Base-by-base conservation (phyloP, 2,329 filamentous ascomycete genomes). In the Lasiodiplodia theobromae region DNA sequence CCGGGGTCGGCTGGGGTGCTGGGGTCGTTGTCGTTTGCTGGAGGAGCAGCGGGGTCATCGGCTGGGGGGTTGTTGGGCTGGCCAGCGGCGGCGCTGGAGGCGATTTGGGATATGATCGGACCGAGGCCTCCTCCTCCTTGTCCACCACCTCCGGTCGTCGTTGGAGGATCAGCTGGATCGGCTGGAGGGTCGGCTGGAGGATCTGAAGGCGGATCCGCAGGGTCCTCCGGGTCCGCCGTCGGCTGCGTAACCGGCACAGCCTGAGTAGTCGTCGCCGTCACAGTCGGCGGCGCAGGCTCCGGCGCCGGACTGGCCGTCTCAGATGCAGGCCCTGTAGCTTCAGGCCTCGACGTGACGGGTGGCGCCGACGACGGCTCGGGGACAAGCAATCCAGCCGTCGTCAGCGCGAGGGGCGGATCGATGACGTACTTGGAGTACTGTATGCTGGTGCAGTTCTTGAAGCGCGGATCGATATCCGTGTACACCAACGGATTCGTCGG, bases 371-470 rank as follows among this genome's bases (percentile, higher is more conserved):
- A 16, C 31, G 28, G n/a, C 14, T 21, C 18, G 1, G 56, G 54
- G 1, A 37, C 16, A 8, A 66, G 47, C 2, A 14, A 4, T 2
- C 28, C n/a, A 1, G 65, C 65, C 1, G 34, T 37, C n/a, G 38
- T 57, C 14, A 67, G 44, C 4, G 53, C 16, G 4, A 47, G 23
- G 25, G 65, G 65, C n/a, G 65, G 65, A 14, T 67, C 65, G 25
- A 58, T 31, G 38, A 67, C 65, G 28, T n/a, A 47, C 7, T 58
- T 57, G 18, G 25, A 28, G 28, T 44, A 67, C 3, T 10, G 10
- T 0, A 67, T 23, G 2, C 7, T 23, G 1, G 65, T 57, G 44
- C 65, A 67, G 31, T 67, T 67, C 5, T 23, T 28, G 44, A 67
- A 60, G 14, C 40, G 51, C 5, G 65, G 38, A 16, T 67, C 40